phyloP scores from a whole-genome alignment of 768 basidiomycete species.

The Suillus fuscotomentosus region DNA sequence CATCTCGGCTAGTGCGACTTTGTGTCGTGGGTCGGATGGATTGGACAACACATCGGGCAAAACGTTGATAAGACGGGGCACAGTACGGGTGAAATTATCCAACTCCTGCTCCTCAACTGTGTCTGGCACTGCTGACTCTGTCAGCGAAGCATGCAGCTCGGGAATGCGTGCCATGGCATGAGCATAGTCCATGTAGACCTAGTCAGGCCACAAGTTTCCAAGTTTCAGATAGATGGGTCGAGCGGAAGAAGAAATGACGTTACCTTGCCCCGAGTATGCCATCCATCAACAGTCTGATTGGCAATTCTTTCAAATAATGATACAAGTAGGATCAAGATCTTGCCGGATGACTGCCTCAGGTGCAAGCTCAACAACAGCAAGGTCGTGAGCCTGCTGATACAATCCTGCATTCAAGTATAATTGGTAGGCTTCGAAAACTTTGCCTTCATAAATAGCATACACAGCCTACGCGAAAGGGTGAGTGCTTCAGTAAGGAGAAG shows the following conservation, averaged over 20 bases:
- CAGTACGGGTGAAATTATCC: constrained; percentile 55
- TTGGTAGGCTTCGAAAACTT: constrained; percentile 74
- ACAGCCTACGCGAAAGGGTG: constrained; percentile 50
- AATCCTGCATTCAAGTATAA: constrained; percentile 69
- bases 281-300: constrained; percentile 59
- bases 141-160: constrained; percentile 45
- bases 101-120: constrained; percentile 49
- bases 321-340: constrained; percentile 55
- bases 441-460: constrained; percentile 56
- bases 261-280: constrained; percentile 86
- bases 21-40: constrained; percentile 58
- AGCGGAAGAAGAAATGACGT: constrained; percentile 6
- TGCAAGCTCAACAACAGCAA: constrained; percentile 84
- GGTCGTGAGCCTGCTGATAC: constrained; percentile 73
- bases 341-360: constrained; percentile 77
- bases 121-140: constrained; percentile 44
- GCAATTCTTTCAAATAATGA: constrained; percentile 69
- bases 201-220: not conserved
- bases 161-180: constrained; percentile 62
- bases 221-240: constrained; percentile 10
- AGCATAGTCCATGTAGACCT: constrained; percentile 75
- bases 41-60: constrained; percentile 69
- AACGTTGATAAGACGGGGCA: constrained; percentile 64
- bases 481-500: not conserved
- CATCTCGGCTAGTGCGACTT: constrained; percentile 73